Evolutionary conservation across 2,329 filamentous ascomycete species (phyloP), one percentile per base, ranked within the genome.

Genomic region (Cadophora gregata): DNA sequence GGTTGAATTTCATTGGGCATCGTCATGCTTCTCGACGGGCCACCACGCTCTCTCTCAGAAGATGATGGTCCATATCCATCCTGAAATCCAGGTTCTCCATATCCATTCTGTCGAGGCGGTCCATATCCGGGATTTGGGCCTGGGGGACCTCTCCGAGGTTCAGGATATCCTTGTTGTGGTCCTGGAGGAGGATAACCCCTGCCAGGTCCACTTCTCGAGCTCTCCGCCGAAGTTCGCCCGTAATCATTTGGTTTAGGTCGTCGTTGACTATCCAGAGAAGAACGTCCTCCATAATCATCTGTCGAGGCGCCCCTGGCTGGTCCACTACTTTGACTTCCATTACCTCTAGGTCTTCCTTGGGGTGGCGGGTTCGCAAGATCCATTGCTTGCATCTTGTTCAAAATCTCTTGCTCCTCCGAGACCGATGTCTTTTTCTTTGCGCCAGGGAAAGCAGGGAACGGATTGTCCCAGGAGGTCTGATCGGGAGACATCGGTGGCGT

Each of bases 11-110:
- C 81, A 3, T 80, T 76, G 1, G 87, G 86, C 85, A 88, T 86
- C 5, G 88, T 90, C 82, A 84, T 86, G 65, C 86, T 89, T 71
- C 87, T 81, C n/a, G 78, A 74, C 9, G 84, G 85, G 1, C 80
- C 84, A 70, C 84, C 87, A 6, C 80, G 79, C 47, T 81, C 78
- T 67, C 75, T 78, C 45, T 78, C 56, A 24, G 72, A 71, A 24
- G 73, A 70, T 25, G 62, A 42, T 42, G 66, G 50, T 38, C 64
- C 68, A 63, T 59, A 63, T 47, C 65, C 71, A 67, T 75, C 71
- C 55, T 71, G 67, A 67, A 72, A 74, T 4, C 72, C 73, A 65
- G 70, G 66, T 33, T 75, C 71, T 47, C 45, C 64, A 66, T 74
- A 76, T 12, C 68, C 70, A 66, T 75, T 74, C 38, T 74, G 73